Percentiles rank a stretch among this genome's conserved stretches.
These are phyloP conservation scores for Hippophae gyantsensis DNA, from an alignment of 306 rosid species.

Conservation along the genomic window DNA sequence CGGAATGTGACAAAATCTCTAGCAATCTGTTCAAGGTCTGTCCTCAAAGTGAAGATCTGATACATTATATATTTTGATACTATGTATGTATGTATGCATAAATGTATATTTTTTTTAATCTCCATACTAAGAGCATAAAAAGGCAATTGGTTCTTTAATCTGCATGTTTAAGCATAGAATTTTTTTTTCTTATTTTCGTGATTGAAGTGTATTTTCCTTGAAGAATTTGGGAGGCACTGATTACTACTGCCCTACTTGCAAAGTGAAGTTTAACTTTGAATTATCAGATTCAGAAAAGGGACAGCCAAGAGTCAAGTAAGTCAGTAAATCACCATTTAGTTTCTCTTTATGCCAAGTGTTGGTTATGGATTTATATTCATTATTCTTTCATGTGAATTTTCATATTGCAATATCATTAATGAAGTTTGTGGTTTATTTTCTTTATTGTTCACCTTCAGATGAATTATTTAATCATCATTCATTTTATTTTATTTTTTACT, in stretches of 20 bases:
- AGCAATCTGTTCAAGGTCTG: conserved; percentile 72
- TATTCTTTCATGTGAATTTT: no score
- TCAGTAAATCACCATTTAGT: conserved; percentile 5
- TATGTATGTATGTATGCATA: no score
- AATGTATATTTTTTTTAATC: background rate
- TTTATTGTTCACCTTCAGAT: no score
- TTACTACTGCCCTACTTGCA: conserved; percentile 96
- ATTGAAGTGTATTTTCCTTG: conserved; percentile 20
- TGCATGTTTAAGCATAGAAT: no score
- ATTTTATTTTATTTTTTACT: no score
- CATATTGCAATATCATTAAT: no score
- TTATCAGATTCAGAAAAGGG: conserved; percentile 83
- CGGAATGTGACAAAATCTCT: conserved; percentile 87
- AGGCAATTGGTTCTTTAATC: background rate
- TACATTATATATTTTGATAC: background rate
- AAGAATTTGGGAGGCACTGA: conserved; percentile 90
- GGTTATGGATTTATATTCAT: no score
- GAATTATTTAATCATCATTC: no score
- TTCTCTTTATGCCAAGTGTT: no score
- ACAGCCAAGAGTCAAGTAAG: conserved; percentile 76
- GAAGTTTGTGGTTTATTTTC: no score
- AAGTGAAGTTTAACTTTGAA: conserved; percentile 93
- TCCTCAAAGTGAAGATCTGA: conserved; percentile 15
- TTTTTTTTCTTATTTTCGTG: conserved; percentile 17
- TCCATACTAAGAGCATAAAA: conserved; percentile 16